phyloP scores from a whole-genome alignment of 2,329 filamentous ascomycete species.

The Claviceps sp. region DNA sequence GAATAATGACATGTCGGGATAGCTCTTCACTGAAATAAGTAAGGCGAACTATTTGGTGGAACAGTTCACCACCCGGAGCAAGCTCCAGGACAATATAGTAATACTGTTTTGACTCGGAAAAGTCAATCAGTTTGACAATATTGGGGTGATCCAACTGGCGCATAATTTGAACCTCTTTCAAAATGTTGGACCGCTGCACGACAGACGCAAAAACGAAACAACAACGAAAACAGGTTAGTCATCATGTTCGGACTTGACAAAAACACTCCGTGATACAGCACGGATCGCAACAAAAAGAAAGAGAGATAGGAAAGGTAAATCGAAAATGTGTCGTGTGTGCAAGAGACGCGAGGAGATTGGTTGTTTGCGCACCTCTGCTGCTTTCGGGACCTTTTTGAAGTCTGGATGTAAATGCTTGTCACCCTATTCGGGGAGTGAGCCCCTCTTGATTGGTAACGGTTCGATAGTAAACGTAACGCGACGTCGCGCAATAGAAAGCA shows the following conservation, averaged over 20 bases:
- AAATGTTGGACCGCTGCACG: slow-evolving; percentile 76
- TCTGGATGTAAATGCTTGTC: slow-evolving; percentile 88
- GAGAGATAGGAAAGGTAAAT: slow-evolving; percentile 22
- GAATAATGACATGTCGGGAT: slow-evolving; percentile 83
- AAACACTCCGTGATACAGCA: neutral
- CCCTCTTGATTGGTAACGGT: slow-evolving; percentile 40
- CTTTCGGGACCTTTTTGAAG: slow-evolving; percentile 88
- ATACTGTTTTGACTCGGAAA: slow-evolving; percentile 85
- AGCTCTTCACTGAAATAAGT: slow-evolving; percentile 98
- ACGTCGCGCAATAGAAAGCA: slow-evolving; percentile 3
- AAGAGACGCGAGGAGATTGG: neutral
- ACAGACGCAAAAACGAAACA: slow-evolving; percentile 3
- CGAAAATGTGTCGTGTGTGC: neutral
- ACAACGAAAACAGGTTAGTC: slow-evolving; percentile 3
- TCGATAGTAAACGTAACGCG: slow-evolving; percentile 4
- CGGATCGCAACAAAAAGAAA: slow-evolving; percentile 15
- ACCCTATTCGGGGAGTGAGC: slow-evolving; percentile 49
- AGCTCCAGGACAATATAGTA: slow-evolving; percentile 97
- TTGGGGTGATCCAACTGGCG: slow-evolving; percentile 92
- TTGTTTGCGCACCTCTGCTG: slow-evolving; percentile 75
- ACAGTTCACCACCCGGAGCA: slow-evolving; percentile 88
- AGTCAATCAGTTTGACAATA: slow-evolving; percentile 85
- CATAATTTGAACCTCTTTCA: slow-evolving; percentile 99
- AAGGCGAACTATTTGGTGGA: slow-evolving; percentile 95
- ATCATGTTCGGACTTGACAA: neutral